phyloP scores from a whole-genome alignment of 2,329 filamentous ascomycete species.

The Zymoseptoria passerinii region DNA sequence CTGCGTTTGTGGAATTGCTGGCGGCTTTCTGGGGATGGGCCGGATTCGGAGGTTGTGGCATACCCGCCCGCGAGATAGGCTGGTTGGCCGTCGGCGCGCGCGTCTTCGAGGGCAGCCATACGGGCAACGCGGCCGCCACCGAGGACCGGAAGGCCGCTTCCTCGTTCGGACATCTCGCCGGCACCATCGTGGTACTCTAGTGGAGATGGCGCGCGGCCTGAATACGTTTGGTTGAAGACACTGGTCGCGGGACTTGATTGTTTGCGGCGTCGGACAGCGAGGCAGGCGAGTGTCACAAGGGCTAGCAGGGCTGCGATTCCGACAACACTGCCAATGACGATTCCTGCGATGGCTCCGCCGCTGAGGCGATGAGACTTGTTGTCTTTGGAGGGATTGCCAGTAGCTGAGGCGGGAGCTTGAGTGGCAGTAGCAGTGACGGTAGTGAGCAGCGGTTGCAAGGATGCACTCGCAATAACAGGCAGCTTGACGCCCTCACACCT shows the following conservation, averaged over 20 bases:
- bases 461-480: constrained; percentile 54
- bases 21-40: constrained; percentile 40
- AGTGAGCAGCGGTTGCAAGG: constrained; percentile 49
- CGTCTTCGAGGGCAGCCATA: constrained; percentile 86
- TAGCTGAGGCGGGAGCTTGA: constrained; percentile 11
- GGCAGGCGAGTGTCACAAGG: constrained; percentile 52
- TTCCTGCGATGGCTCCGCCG: constrained; percentile 83
- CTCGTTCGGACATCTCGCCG: constrained; percentile 28
- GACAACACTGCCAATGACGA: constrained; percentile 71
- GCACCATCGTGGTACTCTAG: constrained; percentile 38
- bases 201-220: constrained; percentile 34
- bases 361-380: constrained; percentile 45
- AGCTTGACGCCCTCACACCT: constrained; percentile 70
- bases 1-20: constrained; percentile 55
- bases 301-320: constrained; percentile 62
- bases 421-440: constrained; percentile 53
- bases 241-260: constrained; percentile 57
- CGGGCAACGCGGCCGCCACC: constrained; percentile 85
- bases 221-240: constrained; percentile 85
- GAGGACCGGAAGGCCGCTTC: constrained; percentile 59
- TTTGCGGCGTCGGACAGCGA: constrained; percentile 48
- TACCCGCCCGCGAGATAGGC: neutral
- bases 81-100: constrained; percentile 23
- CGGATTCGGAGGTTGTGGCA: neutral
- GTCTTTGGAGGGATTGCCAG: constrained; percentile 22